Conservation (phyloP, 2,329 filamentous ascomycete species). For the Bimuria novae-zelandiae region DNA sequence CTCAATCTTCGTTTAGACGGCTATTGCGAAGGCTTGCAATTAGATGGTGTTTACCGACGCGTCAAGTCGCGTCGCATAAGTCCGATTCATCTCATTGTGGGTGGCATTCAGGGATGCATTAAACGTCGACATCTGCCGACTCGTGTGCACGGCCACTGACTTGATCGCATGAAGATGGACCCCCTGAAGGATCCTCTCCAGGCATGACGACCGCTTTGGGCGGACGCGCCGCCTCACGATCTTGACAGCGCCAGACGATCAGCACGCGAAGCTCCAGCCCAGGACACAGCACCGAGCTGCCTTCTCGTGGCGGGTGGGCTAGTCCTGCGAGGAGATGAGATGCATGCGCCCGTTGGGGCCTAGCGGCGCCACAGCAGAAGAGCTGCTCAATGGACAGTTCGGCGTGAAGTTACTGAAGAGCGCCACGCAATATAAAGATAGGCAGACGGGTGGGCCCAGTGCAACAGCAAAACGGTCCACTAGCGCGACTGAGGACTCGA, state of each 20-base stretch:
- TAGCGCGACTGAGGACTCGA: constrained; percentile 35
- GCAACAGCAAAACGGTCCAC: constrained; percentile 43
- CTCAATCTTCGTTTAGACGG: neutral
- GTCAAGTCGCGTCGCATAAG: constrained; percentile 32
- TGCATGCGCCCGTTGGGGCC: constrained; percentile 31
- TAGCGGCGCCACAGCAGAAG: constrained; percentile 20
- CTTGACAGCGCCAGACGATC: constrained; percentile 30
- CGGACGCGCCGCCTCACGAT: constrained; percentile 29
- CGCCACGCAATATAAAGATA: constrained; percentile 19
- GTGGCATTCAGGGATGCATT: constrained; percentile 14
- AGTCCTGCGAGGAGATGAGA: no score
- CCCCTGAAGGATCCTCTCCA: constrained; percentile 15
- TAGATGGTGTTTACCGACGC: constrained; percentile 19
- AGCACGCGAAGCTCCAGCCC: constrained; percentile 27
- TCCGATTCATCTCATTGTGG: constrained; percentile 34
- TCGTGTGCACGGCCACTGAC: constrained; percentile 14
- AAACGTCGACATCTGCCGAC: constrained; percentile 26
- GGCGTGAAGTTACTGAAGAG: constrained; percentile 20
- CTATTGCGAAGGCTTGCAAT: neutral
- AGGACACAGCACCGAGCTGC: constrained; percentile 32
- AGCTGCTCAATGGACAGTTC: constrained; percentile 26
- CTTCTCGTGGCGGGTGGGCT: constrained; percentile 15
- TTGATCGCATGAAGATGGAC: constrained; percentile 17
- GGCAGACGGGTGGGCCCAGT: constrained; percentile 28
- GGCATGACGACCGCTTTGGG: constrained; percentile 20